Percentiles rank a stretch among this genome's conserved stretches.
These are phyloP conservation scores for Draba incana DNA, from an alignment of 345 rosid genomes.

Conservation along the genomic window DNA sequence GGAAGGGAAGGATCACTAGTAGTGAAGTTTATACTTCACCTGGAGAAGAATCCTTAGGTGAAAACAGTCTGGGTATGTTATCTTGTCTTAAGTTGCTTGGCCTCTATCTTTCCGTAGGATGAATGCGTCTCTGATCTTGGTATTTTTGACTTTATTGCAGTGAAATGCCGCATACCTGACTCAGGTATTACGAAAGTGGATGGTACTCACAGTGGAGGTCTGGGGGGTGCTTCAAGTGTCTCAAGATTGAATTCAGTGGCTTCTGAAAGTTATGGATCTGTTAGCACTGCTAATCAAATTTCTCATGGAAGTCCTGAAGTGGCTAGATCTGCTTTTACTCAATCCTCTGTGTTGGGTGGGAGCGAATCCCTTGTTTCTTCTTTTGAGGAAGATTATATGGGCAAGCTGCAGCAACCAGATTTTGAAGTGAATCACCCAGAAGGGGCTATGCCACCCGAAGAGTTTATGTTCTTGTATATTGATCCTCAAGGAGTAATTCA, in stretches of 20 bases:
- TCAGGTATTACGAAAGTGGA: conserved; percentile 47
- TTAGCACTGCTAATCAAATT: conserved; percentile 18
- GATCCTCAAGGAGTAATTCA: conserved; percentile 88
- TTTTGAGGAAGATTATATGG: conserved; percentile 40
- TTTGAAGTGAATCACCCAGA: conserved; percentile 31
- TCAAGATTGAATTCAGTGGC: conserved; percentile 19
- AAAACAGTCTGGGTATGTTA: conserved; percentile 48
- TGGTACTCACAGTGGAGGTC: conserved; percentile 21
- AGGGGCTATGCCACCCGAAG: conserved; percentile 52
- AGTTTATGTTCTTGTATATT: conserved; percentile 68
- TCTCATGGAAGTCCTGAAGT: conserved; percentile 36
- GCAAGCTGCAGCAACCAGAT: conserved; percentile 35
- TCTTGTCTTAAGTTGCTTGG: conserved; percentile 17
- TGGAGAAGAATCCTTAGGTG: conserved; percentile 45
- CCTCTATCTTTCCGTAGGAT: conserved; percentile 1
- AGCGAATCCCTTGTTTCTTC: conserved; percentile 36
- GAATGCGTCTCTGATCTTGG: conserved; percentile 24
- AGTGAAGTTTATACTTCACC: conserved; percentile 58
- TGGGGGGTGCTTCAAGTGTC: conserved; percentile 21
- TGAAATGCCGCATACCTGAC: conserved; percentile 12
- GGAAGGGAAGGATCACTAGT: conserved; percentile 68
- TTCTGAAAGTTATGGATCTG: conserved; percentile 26
- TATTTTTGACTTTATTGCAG: conserved; percentile 12
- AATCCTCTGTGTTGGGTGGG: conserved; percentile 37
- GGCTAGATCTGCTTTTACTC: conserved; percentile 22